Percentiles rank a stretch among this genome's conserved stretches.
Conservation (phyloP, 2,329 filamentous ascomycete genomes). For the Epichloe brachyelytri region DNA sequence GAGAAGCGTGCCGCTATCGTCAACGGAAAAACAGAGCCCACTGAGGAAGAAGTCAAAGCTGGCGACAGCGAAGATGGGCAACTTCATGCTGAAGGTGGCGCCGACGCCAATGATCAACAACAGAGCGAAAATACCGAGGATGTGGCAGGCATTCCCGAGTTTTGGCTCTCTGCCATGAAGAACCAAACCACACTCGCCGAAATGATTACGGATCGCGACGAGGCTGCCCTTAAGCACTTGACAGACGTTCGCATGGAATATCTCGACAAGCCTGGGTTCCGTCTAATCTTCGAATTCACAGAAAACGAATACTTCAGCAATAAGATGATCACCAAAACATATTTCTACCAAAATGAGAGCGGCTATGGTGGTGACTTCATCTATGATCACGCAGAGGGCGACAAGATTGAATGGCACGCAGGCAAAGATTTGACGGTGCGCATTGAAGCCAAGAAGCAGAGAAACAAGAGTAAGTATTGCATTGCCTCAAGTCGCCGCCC, state of each 20-base stretch:
- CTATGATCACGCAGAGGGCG: constrained; percentile 96
- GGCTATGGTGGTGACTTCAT: constrained; percentile 99
- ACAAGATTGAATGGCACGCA: constrained; percentile 94
- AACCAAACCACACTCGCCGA: constrained; percentile 95
- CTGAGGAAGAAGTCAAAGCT: constrained; percentile 72
- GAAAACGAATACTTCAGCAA: constrained; percentile 97
- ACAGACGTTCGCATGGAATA: constrained; percentile 98
- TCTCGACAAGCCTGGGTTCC: constrained; percentile 94
- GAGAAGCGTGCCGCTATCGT: constrained; percentile 87
- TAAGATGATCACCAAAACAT: constrained; percentile 94
- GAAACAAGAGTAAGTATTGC: constrained; percentile 81
- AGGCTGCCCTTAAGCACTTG: constrained; percentile 80
- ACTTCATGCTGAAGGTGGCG: constrained; percentile 51
- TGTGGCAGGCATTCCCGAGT: constrained; percentile 82
- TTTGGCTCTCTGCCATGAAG: constrained; percentile 99
- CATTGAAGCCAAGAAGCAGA: constrained; percentile 98
- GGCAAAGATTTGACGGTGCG: constrained; percentile 89
- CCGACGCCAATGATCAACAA: constrained; percentile 42
- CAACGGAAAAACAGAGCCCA: constrained; percentile 77
- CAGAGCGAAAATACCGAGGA: constrained; percentile 42
- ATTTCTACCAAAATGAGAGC: constrained; percentile 97
- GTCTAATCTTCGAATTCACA: constrained; percentile 91
- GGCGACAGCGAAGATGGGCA: constrained; percentile 70
- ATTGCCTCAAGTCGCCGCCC: not conserved
- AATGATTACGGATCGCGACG: constrained; percentile 97